Evolutionary conservation across 1,284 basidiomycete species (phyloP), one percentile per base, ranked within the genome.

Genomic region (Ustilago tritici): DNA sequence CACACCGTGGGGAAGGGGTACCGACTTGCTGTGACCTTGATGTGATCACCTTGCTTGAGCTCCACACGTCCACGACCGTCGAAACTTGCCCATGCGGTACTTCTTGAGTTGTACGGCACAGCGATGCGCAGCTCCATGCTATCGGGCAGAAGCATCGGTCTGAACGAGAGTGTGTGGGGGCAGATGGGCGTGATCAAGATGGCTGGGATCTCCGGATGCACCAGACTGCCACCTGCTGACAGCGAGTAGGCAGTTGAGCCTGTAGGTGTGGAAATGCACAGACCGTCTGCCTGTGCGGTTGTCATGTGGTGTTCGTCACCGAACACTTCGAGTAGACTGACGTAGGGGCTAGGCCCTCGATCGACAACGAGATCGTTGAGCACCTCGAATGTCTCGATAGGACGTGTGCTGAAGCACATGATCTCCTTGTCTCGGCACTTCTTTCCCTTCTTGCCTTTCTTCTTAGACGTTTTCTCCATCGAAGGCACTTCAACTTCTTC

Each of bases 1-100:
- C 95, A 98, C 6, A 99, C 95, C 1, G 97, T 99, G 0, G 97
- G 97, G 90, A 99, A 99, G 4, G 97, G 97, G 87, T 95, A 99
- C 84, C 93, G 95, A 4, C 95, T 98, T 0, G 97, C 97, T 0
- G 93, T 96, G 69, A 99, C 92, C 88, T 97, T 99, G 89, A 99
- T 98, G 86, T 99, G 97, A 85, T 99, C 97, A 53, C 97, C 97
- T 91, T 98, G 82, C 49, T 78, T 76, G 47, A 85, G 75, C 87
- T 99, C 97, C 15, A 99, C 93, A 32, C 97, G 91, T 1, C 97
- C 97, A 57, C 97, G 91, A 15, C 97, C 97, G 84, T 99, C 97
- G 84, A 99, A 99, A 43, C 94, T 95, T 11, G 95, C 97, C 97
- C 97, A 99, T 4, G 97, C 97, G 0, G 96, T 99, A 84, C 94